A percentile compares a stretch with the other conserved stretches of the same genome.
Conservation (phyloP, 768 basidiomycete species). For the Cystofilobasidium capitatum region DNA sequence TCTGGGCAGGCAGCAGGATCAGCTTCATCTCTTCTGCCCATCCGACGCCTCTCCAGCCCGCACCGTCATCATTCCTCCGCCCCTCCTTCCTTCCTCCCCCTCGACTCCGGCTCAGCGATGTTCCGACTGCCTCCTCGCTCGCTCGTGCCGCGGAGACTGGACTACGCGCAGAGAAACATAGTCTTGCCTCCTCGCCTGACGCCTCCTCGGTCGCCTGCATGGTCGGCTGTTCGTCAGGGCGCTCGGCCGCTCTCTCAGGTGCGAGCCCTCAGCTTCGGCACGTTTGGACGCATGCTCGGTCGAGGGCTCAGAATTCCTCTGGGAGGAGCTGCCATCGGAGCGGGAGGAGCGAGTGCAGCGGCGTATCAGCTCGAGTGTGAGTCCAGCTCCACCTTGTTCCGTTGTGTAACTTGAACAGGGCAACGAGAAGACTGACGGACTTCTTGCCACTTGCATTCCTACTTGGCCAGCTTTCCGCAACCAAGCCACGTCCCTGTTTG, state of each 20-base stretch:
- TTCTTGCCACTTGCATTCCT: not conserved
- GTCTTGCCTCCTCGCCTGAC: not conserved
- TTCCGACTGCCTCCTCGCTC: not conserved
- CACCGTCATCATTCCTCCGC: not conserved
- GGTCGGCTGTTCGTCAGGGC: not conserved
- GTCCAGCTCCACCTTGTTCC: slow-evolving; percentile 1
- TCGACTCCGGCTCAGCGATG: slow-evolving; percentile 2
- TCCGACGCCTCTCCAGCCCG: not conserved
- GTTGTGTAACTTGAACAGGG: no score
- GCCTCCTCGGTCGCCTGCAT: not conserved
- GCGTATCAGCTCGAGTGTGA: slow-evolving; percentile 24
- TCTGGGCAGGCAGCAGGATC: no score
- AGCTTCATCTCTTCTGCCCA: no score
- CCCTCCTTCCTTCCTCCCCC: not conserved
- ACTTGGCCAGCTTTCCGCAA: slow-evolving; percentile 16
- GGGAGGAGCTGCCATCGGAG: slow-evolving; percentile 24
- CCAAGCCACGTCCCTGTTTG: not conserved
- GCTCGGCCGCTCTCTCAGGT: slow-evolving; percentile 17
- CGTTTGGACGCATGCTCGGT: slow-evolving; percentile 23
- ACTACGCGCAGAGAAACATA: not conserved
- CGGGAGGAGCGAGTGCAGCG: slow-evolving; percentile 17
- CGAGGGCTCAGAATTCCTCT: slow-evolving; percentile 16
- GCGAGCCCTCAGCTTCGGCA: slow-evolving; percentile 20
- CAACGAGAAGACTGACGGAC: no score
- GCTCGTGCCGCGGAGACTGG: not conserved